phyloP scores from a whole-genome alignment of 805 yeast species.

The Spathaspora hagerdaliae region DNA sequence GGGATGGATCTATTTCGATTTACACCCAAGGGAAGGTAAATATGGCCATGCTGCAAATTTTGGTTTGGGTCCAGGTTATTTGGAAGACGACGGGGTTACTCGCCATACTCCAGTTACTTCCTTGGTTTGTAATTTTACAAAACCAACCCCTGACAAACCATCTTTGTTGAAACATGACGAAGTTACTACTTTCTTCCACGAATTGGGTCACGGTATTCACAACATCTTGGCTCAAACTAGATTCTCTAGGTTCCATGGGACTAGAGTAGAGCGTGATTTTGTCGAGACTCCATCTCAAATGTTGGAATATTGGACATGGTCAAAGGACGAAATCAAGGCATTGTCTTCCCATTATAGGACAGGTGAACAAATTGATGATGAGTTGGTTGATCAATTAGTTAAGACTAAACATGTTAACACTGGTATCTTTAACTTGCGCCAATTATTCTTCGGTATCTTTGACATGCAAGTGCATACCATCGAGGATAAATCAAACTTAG shows the following conservation, averaged over 20 bases:
- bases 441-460: constrained; percentile 72
- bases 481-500: constrained; percentile 29
- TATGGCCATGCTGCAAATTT: constrained; percentile 89
- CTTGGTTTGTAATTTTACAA: constrained; percentile 79
- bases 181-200: constrained; percentile 83
- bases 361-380: constrained; percentile 54
- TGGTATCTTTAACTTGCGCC: constrained; percentile 68
- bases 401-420: constrained; percentile 72
- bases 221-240: constrained; percentile 64
- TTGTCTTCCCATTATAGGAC: constrained; percentile 67
- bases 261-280: constrained; percentile 77
- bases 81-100: constrained; percentile 39
- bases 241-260: constrained; percentile 69
- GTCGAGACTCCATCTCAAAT: constrained; percentile 91
- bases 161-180: constrained; percentile 73
- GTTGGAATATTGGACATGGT: constrained; percentile 89
- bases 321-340: constrained; percentile 50
- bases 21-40: constrained; percentile 83
- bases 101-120: constrained; percentile 69
- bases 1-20: constrained; percentile 77
- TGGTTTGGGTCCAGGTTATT: constrained; percentile 58
- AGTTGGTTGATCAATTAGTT: constrained; percentile 53
- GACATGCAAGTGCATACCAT: constrained; percentile 69
- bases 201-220: constrained; percentile 87
- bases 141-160: constrained; percentile 66